Percentiles rank a stretch among this genome's conserved stretches.
Evolutionary conservation across 2,329 filamentous ascomycete species (phyloP).

Genomic region (Fusarium newnesense): DNA sequence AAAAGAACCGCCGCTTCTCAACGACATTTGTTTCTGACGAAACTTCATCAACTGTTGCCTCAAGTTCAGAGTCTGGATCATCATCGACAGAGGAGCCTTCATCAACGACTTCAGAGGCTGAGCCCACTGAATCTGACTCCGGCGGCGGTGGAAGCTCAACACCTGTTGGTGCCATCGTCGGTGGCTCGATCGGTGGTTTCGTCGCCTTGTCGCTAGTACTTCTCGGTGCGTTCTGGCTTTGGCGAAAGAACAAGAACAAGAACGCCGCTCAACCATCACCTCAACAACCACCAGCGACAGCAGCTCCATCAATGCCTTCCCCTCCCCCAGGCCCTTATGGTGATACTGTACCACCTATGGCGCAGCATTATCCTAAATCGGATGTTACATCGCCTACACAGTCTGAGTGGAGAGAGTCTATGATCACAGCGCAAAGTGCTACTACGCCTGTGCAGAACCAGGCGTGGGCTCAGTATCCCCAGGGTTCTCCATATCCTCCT

Average conservation of each 20-base stretch:
- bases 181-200: conserved; percentile 22
- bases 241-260: conserved; percentile 14
- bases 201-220: conserved; percentile 2
- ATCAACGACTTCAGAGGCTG: not conserved
- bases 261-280: not conserved
- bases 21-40: not conserved
- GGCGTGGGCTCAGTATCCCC: conserved; percentile 12
- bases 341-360: not conserved
- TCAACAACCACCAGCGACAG: not conserved
- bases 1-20: not conserved
- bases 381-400: not conserved
- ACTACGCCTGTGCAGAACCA: conserved; percentile 15
- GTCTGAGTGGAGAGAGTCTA: conserved; percentile 24
- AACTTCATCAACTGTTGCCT: not conserved
- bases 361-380: conserved; percentile 6
- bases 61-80: not conserved
- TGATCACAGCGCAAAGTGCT: not conserved
- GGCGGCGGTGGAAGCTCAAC: not conserved
- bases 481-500: not conserved
- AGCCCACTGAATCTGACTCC: not conserved
- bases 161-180: conserved; percentile 23
- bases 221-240: conserved; percentile 12
- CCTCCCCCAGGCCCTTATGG: not conserved
- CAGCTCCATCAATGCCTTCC: not conserved
- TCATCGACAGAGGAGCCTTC: not conserved